Evolutionary conservation across 2,329 filamentous ascomycete species (phyloP), one percentile per base, ranked within the genome.

Genomic region (Aureobasidium sp.): DNA sequence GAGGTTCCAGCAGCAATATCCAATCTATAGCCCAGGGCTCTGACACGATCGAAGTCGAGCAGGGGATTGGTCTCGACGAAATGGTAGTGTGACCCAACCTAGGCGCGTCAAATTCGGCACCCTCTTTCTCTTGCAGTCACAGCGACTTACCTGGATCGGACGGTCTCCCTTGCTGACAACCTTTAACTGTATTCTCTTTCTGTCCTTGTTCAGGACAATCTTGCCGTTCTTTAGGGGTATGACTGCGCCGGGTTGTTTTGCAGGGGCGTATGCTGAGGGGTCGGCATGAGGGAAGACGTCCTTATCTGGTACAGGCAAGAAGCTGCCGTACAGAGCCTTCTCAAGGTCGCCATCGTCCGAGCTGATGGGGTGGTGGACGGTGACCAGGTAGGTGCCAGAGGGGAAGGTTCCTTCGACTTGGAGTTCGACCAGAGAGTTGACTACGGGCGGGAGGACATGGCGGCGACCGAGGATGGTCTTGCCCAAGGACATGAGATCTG

Each of bases 351-450:
- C 93, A 72, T 97, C 89, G 66, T 96, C 88, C 64, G 86, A 87
- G 67, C 86, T 85, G 74, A 97, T 88, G 29, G 93, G 93, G 72
- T 95, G 86, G 76, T 96, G 91, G 20, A 97, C 90, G 0, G 93
- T 97, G 39, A 97, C 92, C 44, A 97, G 86, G 72, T 96, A 97
- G 1, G 92, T 96, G 61, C 93, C 93, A 7, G 84, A 88, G 31
- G 86, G 87, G 72, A 97, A 97, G 1, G 92, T 97, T 64, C 93
- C 93, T 76, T 97, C 93, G 67, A 97, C 89, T 80, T 95, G 91
- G 68, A 97, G 84, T 77, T 96, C 89, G 63, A 84, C 82, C 47
- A 97, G 84, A 3, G 90, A 91, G 45, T 84, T 81, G 63, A 87
- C 84, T 27, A 97, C 93, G 12, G 88, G 86, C 25, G 93, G 91